Evolutionary conservation across 257 asterid genomes (phyloP), one percentile per base, ranked within the genome.

Genomic region (Solanum verrucosum): DNA sequence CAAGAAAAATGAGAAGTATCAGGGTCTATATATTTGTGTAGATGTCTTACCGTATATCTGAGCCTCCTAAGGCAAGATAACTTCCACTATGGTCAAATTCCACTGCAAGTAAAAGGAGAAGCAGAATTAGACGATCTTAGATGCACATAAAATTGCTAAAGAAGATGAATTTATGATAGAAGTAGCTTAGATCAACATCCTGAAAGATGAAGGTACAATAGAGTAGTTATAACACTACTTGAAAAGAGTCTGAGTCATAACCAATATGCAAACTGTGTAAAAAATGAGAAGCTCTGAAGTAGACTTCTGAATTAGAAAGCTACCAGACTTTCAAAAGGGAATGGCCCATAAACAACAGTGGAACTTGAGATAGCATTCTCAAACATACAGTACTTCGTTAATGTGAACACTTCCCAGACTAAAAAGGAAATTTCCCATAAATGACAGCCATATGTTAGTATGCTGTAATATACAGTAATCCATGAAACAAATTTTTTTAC

Each of bases 1-100:
- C 40, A 20, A 29, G 70, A 82, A 82, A 49, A 82, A 82, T 52
- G 40, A 27, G 85, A 82, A 52, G 18, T 82, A 82, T 82, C 44
- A 6, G 35, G 23, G 20, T 82, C 44, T 37, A 18, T 46, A 49
- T 46, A 82, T 29, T 82, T 82, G 86, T 31, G 71, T 23, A 31
- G 5, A 49, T 37, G 70, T 23, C 65, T 74, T 93, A 95, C 99
- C 98, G 93, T 84, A 91, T 92, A 89, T 97, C 98, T 67, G 98
- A 93, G 59, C 99, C 99, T 88, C 96, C 98, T 11, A 95, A 87
- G 13, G 98, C 98, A 90, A 97, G 98, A 90, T 97, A 97, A 91
- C 93, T 97, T 90, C 99, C 99, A 84, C 98, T 96, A 21, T 96
- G 96, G 92, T 97, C 99, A 88, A 97, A 97, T 87, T 93, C 98